Conservation (phyloP, 1,139 yeast species). For the Petasospora fabianii region DNA sequence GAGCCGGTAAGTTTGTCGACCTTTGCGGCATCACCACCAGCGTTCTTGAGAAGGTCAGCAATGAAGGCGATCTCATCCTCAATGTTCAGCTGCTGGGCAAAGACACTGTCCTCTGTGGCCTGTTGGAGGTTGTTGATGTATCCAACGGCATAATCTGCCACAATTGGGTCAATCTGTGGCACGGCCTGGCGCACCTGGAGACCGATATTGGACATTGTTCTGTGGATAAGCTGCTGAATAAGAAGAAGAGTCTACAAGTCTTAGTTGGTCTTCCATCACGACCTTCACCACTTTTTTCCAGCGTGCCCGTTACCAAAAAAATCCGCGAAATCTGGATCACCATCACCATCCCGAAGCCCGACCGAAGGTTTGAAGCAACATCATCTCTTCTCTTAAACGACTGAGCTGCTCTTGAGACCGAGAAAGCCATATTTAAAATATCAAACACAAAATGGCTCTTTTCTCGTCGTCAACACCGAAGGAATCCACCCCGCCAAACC, state of each 20-base stretch:
- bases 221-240: background rate
- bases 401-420: no score
- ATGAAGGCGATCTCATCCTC: slow-evolving; percentile 64
- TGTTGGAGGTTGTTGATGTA: slow-evolving; percentile 74
- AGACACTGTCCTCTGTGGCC: slow-evolving; percentile 78
- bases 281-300: background rate
- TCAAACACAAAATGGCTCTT: slow-evolving; percentile 32
- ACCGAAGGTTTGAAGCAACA: no score
- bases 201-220: slow-evolving; percentile 33
- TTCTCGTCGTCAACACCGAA: slow-evolving; percentile 30
- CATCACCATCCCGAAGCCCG: background rate
- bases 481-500: slow-evolving; percentile 40
- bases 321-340: background rate
- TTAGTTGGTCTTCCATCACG: no score
- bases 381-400: no score
- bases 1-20: slow-evolving; percentile 46
- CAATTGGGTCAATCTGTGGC: slow-evolving; percentile 84
- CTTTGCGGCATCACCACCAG: slow-evolving; percentile 73
- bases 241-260: no score
- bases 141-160: slow-evolving; percentile 88
- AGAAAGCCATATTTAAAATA: background rate
- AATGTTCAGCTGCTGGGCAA: slow-evolving; percentile 67
- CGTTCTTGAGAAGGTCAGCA: slow-evolving; percentile 59
- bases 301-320: background rate
- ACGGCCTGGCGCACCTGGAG: slow-evolving; percentile 82